These are phyloP conservation scores for Penicillium longicatenatum DNA, from an alignment of 495 filamentous ascomycete genomes.

Conservation along the genomic window DNA sequence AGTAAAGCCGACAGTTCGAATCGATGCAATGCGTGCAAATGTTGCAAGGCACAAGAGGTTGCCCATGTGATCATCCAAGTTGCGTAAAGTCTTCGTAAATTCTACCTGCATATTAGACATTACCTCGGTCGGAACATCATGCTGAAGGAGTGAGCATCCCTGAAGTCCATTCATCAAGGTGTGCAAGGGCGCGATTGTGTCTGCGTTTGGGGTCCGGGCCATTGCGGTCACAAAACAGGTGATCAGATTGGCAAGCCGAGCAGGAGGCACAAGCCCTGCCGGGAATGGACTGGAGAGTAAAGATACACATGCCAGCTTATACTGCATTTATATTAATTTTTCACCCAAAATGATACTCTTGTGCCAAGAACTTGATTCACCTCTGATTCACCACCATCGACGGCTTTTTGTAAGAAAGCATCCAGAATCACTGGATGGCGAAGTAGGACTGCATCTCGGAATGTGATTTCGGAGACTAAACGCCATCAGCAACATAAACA, in stretches of 20 bases:
- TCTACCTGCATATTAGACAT: slow-evolving; percentile 49
- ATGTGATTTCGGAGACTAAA: slow-evolving; percentile 7
- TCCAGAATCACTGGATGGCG: slow-evolving; percentile 47
- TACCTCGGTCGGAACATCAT: slow-evolving; percentile 39
- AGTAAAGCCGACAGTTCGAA: slow-evolving; percentile 4
- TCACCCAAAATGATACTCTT: neutral
- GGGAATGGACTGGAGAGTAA: slow-evolving; percentile 48
- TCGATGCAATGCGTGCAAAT: slow-evolving; percentile 44
- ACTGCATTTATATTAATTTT: slow-evolving; percentile 25
- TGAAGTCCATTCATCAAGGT: slow-evolving; percentile 38
- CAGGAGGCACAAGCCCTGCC: slow-evolving; percentile 34
- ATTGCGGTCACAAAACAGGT: slow-evolving; percentile 36
- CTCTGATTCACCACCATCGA: slow-evolving; percentile 33
- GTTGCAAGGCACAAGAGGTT: slow-evolving; percentile 53
- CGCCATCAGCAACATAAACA: neutral
- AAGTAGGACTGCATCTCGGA: slow-evolving; percentile 44
- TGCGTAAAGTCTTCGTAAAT: slow-evolving; percentile 47
- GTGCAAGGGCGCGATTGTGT: slow-evolving; percentile 49
- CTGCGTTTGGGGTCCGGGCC: slow-evolving; percentile 34
- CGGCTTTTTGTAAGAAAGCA: slow-evolving; percentile 38
- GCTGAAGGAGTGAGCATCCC: slow-evolving; percentile 30
- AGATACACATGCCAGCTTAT: slow-evolving; percentile 37
- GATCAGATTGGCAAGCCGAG: slow-evolving; percentile 45
- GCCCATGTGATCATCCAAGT: slow-evolving; percentile 47
- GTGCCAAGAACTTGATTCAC: slow-evolving; percentile 25